Evolutionary conservation across 2,329 filamentous ascomycete species (phyloP).

Genomic region (Cladosporium sp.): DNA sequence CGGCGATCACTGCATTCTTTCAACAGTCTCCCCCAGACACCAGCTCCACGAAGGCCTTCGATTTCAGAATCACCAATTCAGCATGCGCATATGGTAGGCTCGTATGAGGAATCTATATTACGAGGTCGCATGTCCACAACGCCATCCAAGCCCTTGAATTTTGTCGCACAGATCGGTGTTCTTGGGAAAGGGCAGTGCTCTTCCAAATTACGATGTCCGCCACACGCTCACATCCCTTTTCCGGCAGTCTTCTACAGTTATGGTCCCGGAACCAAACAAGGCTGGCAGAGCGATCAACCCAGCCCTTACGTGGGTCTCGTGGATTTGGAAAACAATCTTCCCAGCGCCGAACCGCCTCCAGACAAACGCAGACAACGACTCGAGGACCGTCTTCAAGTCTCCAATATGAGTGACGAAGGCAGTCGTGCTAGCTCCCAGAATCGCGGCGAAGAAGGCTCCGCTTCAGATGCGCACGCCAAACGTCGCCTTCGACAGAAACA

Average conservation of each 20-base stretch:
- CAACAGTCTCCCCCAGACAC: constrained; percentile 40
- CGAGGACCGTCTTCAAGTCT: constrained; percentile 22
- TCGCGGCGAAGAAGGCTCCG: constrained; percentile 20
- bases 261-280: constrained; percentile 60
- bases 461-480: constrained; percentile 22
- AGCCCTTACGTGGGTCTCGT: constrained; percentile 95
- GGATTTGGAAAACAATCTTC: constrained; percentile 78
- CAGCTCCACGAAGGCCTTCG: constrained; percentile 61
- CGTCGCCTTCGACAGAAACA: constrained; percentile 44
- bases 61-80: constrained; percentile 77
- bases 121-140: constrained; percentile 95
- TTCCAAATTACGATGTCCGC: constrained; percentile 74
- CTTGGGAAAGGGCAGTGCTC: constrained; percentile 87
- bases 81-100: constrained; percentile 94
- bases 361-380: constrained; percentile 32
- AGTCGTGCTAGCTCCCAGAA: constrained; percentile 27
- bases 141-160: constrained; percentile 87
- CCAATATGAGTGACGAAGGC: constrained; percentile 21
- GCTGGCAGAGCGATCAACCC: constrained; percentile 65
- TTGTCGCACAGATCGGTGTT: constrained; percentile 92
- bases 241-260: constrained; percentile 97
- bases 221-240: constrained; percentile 87
- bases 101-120: constrained; percentile 95
- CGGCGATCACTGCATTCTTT: constrained; percentile 51
- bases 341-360: constrained; percentile 27